These are phyloP conservation scores for Macrolepiota dolichaula DNA, from an alignment of 768 basidiomycete genomes.

Conservation along the genomic window DNA sequence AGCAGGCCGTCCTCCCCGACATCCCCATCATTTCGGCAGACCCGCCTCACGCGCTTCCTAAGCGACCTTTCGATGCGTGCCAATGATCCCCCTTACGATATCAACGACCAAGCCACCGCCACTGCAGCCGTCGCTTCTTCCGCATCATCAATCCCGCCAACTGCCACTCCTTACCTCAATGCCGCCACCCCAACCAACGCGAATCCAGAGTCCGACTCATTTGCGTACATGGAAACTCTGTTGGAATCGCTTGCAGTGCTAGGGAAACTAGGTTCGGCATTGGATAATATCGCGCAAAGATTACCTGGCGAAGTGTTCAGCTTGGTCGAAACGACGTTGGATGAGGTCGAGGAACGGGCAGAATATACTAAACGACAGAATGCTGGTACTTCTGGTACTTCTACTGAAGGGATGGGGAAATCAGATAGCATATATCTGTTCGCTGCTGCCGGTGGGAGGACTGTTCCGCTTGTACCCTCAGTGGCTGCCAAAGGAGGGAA, in stretches of 20 bases:
- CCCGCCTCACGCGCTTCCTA: conserved; percentile 60
- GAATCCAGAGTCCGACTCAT: conserved; percentile 92
- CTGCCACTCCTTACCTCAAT: conserved; percentile 17
- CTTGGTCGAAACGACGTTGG: conserved; percentile 82
- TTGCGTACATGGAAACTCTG: conserved; percentile 88
- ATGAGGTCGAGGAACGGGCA: conserved; percentile 88
- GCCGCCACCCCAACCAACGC: conserved; percentile 18
- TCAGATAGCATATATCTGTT: conserved; percentile 57
- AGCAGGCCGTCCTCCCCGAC: conserved; percentile 34
- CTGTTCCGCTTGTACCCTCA: conserved; percentile 18
- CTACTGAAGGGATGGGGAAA: conserved; percentile 30
- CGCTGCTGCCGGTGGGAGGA: conserved; percentile 25
- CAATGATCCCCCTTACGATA: conserved; percentile 74
- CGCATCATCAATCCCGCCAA: conserved; percentile 20
- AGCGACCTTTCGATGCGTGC: conserved; percentile 63
- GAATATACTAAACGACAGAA: conserved; percentile 51
- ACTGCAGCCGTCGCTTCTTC: conserved; percentile 7
- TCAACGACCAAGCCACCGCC: conserved; percentile 38
- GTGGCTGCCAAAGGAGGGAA: background rate
- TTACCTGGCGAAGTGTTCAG: conserved; percentile 79
- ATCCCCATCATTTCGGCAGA: conserved; percentile 36
- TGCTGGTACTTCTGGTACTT: conserved; percentile 39
- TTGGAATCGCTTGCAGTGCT: conserved; percentile 91
- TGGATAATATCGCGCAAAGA: conserved; percentile 83
- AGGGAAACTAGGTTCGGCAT: conserved; percentile 78